A percentile compares a stretch with the other conserved stretches of the same genome.
Evolutionary conservation across 345 rosid genomes (phyloP).

Genomic region (Populus tremula): DNA sequence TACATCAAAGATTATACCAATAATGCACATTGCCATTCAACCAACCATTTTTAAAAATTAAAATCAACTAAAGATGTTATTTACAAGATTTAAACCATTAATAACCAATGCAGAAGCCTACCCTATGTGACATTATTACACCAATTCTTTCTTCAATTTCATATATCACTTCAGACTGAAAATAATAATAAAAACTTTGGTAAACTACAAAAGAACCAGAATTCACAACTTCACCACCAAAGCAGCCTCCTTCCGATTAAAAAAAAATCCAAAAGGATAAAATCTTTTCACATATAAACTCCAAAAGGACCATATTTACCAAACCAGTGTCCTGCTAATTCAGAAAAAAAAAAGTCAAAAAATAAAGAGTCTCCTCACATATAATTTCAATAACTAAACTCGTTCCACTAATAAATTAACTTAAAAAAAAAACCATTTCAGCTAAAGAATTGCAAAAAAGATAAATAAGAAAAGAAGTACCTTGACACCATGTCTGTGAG

Average conservation of each 20-base stretch:
- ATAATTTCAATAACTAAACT: not conserved
- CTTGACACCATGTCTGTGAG: constrained; percentile 86
- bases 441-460: not conserved
- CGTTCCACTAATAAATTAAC: not conserved
- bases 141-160: not conserved
- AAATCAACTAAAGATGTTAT: not conserved
- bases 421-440: not conserved
- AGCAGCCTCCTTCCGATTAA: not conserved
- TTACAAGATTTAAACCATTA: not conserved
- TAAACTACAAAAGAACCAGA: not conserved
- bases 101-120: not conserved
- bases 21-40: not conserved
- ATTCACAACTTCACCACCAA: not conserved
- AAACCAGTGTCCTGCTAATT: not conserved
- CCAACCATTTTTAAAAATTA: not conserved
- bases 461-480: constrained; percentile 24
- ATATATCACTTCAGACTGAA: not conserved
- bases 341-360: too few species aligned
- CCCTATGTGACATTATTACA: not conserved
- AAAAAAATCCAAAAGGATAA: not conserved
- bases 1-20: not conserved
- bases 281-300: not conserved
- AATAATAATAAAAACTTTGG: not conserved
- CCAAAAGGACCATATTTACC: not conserved
- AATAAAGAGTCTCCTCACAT: not conserved